Conservation (phyloP, 371 early-diverging fungal species). For the Mucor lusitanicus region DNA sequence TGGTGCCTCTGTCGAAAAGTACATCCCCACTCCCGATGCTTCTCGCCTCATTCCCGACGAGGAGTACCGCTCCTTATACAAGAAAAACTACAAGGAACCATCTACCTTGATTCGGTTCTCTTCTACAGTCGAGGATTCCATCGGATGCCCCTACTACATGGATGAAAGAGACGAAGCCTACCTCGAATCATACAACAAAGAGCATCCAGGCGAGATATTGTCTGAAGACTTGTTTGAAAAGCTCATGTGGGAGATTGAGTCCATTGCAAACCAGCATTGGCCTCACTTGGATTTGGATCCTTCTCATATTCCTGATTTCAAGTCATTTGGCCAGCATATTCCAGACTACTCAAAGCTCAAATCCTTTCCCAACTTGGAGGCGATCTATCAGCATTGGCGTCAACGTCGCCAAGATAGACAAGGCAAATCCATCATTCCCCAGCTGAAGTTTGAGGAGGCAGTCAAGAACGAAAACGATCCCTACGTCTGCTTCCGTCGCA, state of each 20-base stretch:
- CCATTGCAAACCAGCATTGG: constrained; percentile 52
- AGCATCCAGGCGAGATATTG: constrained; percentile 33
- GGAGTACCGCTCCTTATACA: constrained; percentile 72
- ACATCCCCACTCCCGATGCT: constrained; percentile 97
- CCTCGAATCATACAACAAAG: constrained; percentile 58
- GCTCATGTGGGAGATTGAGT: constrained; percentile 79
- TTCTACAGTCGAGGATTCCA: constrained; percentile 81
- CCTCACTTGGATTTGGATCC: constrained; percentile 60
- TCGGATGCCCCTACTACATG: constrained; percentile 87
- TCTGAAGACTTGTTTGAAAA: constrained; percentile 79
- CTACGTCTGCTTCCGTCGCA: constrained; percentile 94
- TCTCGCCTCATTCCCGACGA: constrained; percentile 56
- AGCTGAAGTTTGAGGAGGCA: constrained; percentile 66
- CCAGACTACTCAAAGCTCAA: constrained; percentile 16
- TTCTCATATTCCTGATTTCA: constrained; percentile 13
- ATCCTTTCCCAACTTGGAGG: background rate
- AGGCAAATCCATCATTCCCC: constrained; percentile 64
- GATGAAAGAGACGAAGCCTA: constrained; percentile 85
- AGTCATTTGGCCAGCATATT: constrained; percentile 15
- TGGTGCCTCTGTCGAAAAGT: constrained; percentile 56
- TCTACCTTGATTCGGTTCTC: constrained; percentile 82
- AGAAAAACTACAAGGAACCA: constrained; percentile 69
- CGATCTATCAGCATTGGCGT: constrained; percentile 40
- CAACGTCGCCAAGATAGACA: constrained; percentile 36
- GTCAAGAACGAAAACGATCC: constrained; percentile 82